Percentiles rank a stretch among this genome's conserved stretches.
phyloP scores from a whole-genome alignment of 1,284 basidiomycete species.

The Uromyces viciae-fabae region DNA sequence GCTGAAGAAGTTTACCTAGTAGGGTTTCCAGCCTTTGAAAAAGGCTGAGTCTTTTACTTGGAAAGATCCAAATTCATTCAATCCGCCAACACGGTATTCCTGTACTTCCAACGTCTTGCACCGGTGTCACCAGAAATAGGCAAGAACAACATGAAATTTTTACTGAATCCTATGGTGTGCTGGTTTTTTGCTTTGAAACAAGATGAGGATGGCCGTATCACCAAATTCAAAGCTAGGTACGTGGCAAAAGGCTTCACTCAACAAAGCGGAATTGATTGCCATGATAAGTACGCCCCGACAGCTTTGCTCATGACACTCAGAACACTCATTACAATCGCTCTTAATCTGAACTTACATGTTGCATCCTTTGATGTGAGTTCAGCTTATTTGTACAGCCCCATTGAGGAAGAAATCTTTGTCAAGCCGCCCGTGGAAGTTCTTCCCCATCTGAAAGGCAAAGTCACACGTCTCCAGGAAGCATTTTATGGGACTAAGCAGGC shows the following conservation, averaged over 20 bases:
- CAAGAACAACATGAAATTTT: neutral
- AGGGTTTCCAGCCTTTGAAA: neutral
- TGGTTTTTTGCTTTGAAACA: conserved; percentile 1
- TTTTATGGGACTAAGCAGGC: conserved; percentile 9
- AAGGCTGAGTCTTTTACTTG: neutral
- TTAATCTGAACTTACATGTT: neutral
- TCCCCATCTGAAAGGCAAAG: neutral
- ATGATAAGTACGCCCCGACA: conserved; percentile 9
- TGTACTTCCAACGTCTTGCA: neutral
- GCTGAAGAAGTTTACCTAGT: neutral
- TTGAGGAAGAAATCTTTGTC: neutral
- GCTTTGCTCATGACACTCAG: neutral
- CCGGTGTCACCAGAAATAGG: too few species aligned
- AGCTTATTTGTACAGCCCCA: conserved; percentile 6
- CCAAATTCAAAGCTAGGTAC: neutral
- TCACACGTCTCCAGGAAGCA: neutral
- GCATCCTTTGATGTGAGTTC: conserved; percentile 4
- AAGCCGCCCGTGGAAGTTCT: neutral
- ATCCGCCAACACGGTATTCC: neutral
- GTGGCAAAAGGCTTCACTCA: neutral
- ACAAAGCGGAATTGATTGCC: neutral
- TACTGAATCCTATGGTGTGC: neutral
- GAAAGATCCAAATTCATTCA: neutral
- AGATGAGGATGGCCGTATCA: neutral
- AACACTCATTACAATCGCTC: neutral